A percentile compares a stretch with the other conserved stretches of the same genome.
Evolutionary conservation across 495 filamentous ascomycete genomes (phyloP).

Genomic region (Penicillium cinerascens): DNA sequence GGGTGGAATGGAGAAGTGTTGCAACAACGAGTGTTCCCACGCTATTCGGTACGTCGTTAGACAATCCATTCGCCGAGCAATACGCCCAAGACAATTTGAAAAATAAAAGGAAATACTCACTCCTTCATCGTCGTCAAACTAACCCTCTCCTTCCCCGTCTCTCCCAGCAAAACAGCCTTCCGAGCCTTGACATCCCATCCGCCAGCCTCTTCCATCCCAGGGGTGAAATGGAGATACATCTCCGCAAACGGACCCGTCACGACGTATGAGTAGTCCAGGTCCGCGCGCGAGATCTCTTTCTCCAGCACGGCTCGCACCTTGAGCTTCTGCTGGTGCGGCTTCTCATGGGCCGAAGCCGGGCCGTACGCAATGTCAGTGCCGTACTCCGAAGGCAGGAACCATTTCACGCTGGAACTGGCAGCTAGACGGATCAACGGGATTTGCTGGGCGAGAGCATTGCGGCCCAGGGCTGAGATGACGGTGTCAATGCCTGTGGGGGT

Average conservation of each 20-base stretch:
- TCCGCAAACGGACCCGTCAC: constrained; percentile 68
- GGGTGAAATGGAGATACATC: constrained; percentile 50
- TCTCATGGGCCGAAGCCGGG: constrained; percentile 54
- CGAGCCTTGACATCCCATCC: constrained; percentile 54
- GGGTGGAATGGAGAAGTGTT: constrained; percentile 50
- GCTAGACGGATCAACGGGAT: constrained; percentile 57
- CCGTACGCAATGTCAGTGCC: constrained; percentile 72
- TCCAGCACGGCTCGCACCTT: constrained; percentile 59
- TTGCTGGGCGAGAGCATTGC: constrained; percentile 54
- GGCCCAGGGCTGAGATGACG: constrained; percentile 61
- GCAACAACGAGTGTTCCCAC: constrained; percentile 63
- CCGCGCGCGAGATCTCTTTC: constrained; percentile 30
- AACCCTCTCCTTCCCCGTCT: constrained; percentile 49
- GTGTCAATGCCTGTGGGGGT: constrained; percentile 53
- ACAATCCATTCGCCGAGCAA: not conserved
- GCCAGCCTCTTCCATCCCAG: constrained; percentile 34
- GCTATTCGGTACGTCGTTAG: constrained; percentile 30
- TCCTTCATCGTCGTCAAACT: constrained; percentile 66
- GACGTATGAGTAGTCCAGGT: constrained; percentile 62
- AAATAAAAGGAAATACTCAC: no score
- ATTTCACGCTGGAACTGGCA: constrained; percentile 51
- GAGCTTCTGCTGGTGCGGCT: constrained; percentile 68
- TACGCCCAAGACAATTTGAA: not conserved
- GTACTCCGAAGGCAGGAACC: constrained; percentile 71
- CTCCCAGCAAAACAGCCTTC: constrained; percentile 56